phyloP scores from a whole-genome alignment of 164 flowering plant genomes.

The Stephania yunnanensis region DNA sequence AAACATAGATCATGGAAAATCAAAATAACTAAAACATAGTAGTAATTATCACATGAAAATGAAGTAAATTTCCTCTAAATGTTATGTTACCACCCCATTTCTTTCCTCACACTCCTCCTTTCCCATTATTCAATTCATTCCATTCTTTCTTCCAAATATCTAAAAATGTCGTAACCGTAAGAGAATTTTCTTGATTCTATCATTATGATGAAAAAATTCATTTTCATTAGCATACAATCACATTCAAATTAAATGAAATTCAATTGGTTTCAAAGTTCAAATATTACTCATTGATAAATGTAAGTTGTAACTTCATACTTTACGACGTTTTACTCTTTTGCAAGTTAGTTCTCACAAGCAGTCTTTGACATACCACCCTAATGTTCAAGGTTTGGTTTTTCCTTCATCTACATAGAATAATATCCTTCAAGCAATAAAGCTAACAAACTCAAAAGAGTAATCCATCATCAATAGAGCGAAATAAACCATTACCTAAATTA shows the following conservation, averaged over 20 bases:
- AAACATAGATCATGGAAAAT: not conserved
- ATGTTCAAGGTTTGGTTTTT: not conserved
- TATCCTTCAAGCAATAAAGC: no score
- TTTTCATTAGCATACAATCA: no score
- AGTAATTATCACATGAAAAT: not conserved
- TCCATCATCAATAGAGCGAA: not conserved
- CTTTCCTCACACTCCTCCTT: no score
- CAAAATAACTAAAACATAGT: not conserved
- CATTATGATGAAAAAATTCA: no score
- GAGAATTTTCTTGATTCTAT: not conserved
- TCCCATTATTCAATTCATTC: not conserved
- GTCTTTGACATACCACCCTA: no score
- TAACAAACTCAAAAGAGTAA: not conserved
- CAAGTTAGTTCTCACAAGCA: no score
- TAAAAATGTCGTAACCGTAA: no score
- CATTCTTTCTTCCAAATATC: not conserved
- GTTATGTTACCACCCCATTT: no score
- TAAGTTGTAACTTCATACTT: not conserved
- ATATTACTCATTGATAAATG: no score
- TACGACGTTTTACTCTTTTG: not conserved
- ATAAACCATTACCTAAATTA: slow-evolving; percentile 34
- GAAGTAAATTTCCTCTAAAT: not conserved
- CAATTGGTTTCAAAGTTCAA: not conserved
- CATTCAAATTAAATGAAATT: no score
- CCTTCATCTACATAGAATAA: not conserved